Evolutionary conservation across 441 rosid genomes (phyloP).

Genomic region (Pelargonium fulgidum): DNA sequence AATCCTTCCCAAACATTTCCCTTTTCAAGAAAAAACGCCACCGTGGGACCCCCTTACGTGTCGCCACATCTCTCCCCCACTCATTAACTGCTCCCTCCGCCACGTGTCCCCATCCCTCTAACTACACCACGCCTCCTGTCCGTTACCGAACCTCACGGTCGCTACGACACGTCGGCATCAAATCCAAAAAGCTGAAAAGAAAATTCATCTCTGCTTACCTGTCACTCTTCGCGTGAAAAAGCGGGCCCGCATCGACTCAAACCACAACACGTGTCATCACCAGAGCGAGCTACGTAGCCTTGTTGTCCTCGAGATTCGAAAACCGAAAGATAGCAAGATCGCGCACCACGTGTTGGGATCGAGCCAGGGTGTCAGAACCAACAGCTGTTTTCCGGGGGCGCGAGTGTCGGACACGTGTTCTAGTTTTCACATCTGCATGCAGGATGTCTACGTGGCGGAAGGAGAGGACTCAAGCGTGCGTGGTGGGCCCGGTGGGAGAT

Average conservation of each 20-base stretch:
- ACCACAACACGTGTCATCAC: slow-evolving; percentile 3
- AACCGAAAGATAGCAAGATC: slow-evolving; percentile 18
- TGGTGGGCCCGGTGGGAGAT: not conserved
- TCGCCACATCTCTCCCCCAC: not conserved
- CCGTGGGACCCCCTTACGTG: not conserved
- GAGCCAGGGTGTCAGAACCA: not conserved
- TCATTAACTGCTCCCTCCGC: not conserved
- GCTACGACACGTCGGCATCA: slow-evolving; percentile 12
- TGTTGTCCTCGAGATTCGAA: not conserved
- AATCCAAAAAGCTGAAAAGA: slow-evolving; percentile 14
- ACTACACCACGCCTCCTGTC: too few species aligned
- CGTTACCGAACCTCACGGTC: not conserved
- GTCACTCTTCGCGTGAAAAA: not conserved
- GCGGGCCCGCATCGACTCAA: not conserved
- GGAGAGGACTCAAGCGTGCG: not conserved
- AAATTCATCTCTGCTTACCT: slow-evolving; percentile 13
- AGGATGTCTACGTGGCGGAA: slow-evolving; percentile 21
- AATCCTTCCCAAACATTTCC: too few species aligned
- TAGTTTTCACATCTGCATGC: slow-evolving; percentile 4
- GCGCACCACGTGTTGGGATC: slow-evolving; percentile 20
- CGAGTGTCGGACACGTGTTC: slow-evolving; percentile 18
- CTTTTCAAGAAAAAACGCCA: too few species aligned
- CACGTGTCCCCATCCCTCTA: not conserved
- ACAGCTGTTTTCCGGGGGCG: not conserved
- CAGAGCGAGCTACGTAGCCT: not conserved